phyloP scores from a whole-genome alignment of 257 asterid species.

The Coffea canephora region DNA sequence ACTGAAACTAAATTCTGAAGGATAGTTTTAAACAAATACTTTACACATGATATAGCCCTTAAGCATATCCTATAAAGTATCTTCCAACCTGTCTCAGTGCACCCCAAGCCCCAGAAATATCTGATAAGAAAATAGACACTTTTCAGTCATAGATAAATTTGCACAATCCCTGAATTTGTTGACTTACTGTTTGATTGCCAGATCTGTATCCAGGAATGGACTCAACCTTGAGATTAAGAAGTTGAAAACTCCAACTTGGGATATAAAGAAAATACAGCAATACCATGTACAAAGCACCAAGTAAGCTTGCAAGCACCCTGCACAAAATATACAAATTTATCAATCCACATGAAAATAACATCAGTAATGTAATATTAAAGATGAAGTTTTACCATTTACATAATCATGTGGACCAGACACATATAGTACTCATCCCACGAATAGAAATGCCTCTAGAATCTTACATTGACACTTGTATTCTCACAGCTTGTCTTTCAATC shows the following conservation, averaged over 20 bases:
- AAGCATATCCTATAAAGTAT: not conserved
- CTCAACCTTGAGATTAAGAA: constrained; percentile 35
- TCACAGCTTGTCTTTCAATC: not conserved
- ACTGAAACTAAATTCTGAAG: not conserved
- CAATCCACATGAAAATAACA: constrained; percentile 15
- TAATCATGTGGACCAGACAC: not conserved
- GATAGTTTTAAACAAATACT: not conserved
- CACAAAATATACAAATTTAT: constrained; percentile 19
- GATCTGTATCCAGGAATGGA: constrained; percentile 37
- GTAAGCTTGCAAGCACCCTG: constrained; percentile 53
- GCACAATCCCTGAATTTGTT: not conserved
- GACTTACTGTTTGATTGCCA: constrained; percentile 57
- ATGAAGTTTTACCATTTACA: not conserved
- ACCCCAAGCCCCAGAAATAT: not conserved
- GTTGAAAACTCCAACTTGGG: constrained; percentile 75
- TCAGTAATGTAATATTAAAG: not conserved
- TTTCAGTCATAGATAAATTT: constrained; percentile 3
- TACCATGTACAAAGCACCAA: constrained; percentile 55
- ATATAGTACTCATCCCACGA: not conserved
- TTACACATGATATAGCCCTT: not conserved
- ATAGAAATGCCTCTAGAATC: not conserved
- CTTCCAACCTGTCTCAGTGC: not conserved
- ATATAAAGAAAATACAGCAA: constrained; percentile 70
- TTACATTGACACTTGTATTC: not conserved
- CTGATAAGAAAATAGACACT: not conserved